Evolutionary conservation across 2,329 filamentous ascomycete species (phyloP), one percentile per base, ranked within the genome.

Genomic region (Cladophialophora yegresii): DNA sequence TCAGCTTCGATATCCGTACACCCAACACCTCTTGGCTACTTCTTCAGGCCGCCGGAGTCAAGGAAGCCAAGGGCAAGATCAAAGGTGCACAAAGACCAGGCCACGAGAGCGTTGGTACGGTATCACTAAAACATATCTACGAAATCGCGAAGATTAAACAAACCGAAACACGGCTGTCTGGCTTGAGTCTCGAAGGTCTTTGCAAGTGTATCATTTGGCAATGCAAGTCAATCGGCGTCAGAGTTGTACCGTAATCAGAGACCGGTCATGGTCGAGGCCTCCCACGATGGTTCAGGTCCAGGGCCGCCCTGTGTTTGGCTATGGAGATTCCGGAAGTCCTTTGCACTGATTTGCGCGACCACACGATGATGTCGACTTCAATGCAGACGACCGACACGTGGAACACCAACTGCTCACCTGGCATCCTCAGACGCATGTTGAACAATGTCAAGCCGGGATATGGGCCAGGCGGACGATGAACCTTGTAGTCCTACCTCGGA

Each of bases 141-240:
- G 93, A 98, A 81, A 98, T 99, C 78, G 95, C 95, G 70, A 93
- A 91, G 83, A 96, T 99, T 74, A 99, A 99, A 84, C 89, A 91
- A 71, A 81, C 84, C 59, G 91, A 95, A 78, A 80, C 88, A 67
- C 84, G 91, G 64, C 78, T 93, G 67, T 91, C 89, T 1, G 90
- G 89, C 1, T 75, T 91, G 72, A 83, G 85, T 54, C 77, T 93
- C 59, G 83, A 92, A 75, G 88, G 88, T 0, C 74, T 93, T 30
- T 92, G 89, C 79, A 87, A 84, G 78, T 86, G 87, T 61, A 82
- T 93, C 66, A 91, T 93, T 70, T 87, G 82, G 70, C 88, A 91
- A 77, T 87, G 88, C 63, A 91, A 87, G 79, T 89, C 88, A 22
- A 87, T 92, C 72, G 91, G 91, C 16, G 84, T 95, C 62, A 81